A percentile compares a stretch with the other conserved stretches of the same genome.
These are phyloP conservation scores for Cucurbitaria berberidis DNA, from an alignment of 2,329 filamentous ascomycete species.

Conservation along the genomic window DNA sequence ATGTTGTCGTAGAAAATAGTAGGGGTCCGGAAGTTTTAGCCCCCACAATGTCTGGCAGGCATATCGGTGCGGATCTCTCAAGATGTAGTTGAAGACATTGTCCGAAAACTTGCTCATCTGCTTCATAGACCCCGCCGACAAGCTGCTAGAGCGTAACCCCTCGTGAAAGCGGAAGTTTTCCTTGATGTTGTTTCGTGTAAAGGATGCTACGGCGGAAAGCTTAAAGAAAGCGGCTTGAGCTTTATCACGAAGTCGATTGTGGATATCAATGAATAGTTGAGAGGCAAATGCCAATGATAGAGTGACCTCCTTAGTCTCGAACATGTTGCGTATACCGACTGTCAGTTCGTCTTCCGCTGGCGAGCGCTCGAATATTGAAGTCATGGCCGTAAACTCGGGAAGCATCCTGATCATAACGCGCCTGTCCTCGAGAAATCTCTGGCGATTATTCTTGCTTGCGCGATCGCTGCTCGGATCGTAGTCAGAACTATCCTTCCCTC, in stretches of 20 bases:
- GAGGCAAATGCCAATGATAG: constrained; percentile 41
- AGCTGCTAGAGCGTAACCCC: constrained; percentile 15
- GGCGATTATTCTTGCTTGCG: constrained; percentile 27
- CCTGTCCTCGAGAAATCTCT: constrained; percentile 47
- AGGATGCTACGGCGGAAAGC: constrained; percentile 7
- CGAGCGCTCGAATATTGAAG: constrained; percentile 10
- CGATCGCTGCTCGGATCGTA: constrained; percentile 41
- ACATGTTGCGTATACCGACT: constrained; percentile 32
- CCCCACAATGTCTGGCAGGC: not conserved
- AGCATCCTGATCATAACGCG: constrained; percentile 40
- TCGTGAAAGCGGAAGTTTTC: constrained; percentile 21
- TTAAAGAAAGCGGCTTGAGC: constrained; percentile 9
- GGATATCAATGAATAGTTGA: constrained; percentile 45
- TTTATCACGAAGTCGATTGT: constrained; percentile 41
- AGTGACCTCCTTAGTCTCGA: constrained; percentile 31
- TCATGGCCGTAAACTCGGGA: constrained; percentile 35
- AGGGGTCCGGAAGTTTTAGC: constrained; percentile 6
- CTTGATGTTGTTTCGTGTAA: constrained; percentile 9
- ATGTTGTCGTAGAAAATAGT: constrained; percentile 17
- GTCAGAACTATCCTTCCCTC: constrained; percentile 35
- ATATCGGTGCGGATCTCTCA: constrained; percentile 5
- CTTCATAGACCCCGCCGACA: constrained; percentile 26
- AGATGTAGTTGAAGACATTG: constrained; percentile 11
- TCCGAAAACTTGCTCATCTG: constrained; percentile 9
- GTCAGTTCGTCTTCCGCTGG: constrained; percentile 41